Evolutionary conservation across 768 basidiomycete genomes (phyloP).

Genomic region (Xerocomellus amylosporus): DNA sequence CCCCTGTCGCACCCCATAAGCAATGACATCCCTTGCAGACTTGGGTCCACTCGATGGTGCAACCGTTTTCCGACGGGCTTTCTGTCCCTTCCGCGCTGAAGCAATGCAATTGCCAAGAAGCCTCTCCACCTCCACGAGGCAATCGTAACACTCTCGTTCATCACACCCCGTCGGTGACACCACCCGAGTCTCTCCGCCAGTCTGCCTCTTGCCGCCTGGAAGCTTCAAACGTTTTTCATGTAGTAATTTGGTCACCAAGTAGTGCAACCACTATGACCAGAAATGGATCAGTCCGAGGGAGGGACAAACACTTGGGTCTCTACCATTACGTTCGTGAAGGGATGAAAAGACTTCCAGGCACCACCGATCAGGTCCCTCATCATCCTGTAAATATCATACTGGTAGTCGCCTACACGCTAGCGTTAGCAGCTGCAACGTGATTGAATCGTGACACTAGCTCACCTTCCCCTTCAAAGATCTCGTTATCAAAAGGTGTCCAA

Average conservation of each 20-base stretch:
- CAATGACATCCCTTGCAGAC: conserved; percentile 62
- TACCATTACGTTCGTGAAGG: conserved; percentile 90
- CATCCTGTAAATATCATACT: conserved; percentile 91
- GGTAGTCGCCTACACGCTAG: conserved; percentile 67
- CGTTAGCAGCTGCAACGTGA: conserved; percentile 7
- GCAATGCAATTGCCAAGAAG: conserved; percentile 51
- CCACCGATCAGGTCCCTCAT: conserved; percentile 65
- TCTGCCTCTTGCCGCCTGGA: conserved; percentile 44
- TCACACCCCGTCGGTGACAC: conserved; percentile 41
- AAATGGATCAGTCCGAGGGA: conserved; percentile 9
- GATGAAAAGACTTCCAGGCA: conserved; percentile 75
- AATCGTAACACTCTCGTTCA: conserved; percentile 68
- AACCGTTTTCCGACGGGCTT: conserved; percentile 36
- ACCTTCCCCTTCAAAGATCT: conserved; percentile 92
- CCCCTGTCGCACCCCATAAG: conserved; percentile 55
- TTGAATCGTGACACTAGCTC: conserved; percentile 11
- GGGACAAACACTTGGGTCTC: conserved; percentile 19
- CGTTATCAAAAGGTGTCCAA: conserved; percentile 84
- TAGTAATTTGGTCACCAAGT: conserved; percentile 72
- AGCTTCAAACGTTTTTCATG: conserved; percentile 63
- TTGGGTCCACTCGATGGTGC: conserved; percentile 16
- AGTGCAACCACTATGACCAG: conserved; percentile 80
- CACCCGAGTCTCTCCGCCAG: conserved; percentile 10
- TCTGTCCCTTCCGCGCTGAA: conserved; percentile 32
- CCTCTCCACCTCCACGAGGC: conserved; percentile 62